Conservation (phyloP, 192 early-diverging fungal genomes). For the Endogone sp. region DNA sequence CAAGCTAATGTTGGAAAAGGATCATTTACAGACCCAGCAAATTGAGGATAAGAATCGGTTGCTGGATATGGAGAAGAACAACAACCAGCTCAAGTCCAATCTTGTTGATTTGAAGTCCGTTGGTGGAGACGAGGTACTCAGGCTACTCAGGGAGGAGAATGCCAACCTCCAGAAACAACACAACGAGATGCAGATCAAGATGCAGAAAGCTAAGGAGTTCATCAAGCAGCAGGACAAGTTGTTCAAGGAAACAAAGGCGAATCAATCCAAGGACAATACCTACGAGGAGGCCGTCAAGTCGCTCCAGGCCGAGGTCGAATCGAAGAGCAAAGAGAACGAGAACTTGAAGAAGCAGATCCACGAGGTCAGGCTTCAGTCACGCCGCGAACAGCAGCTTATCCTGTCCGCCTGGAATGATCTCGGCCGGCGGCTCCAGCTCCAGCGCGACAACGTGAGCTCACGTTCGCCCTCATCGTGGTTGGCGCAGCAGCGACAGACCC, state of each 20-base stretch:
- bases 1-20: conserved; percentile 54
- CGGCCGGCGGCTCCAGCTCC: conserved; percentile 25
- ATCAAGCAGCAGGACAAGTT: conserved; percentile 32
- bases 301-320: conserved; percentile 38
- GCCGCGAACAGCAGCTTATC: conserved; percentile 78
- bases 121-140: conserved; percentile 54
- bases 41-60: conserved; percentile 52
- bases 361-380: conserved; percentile 66
- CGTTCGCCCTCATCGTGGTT: conserved; percentile 67
- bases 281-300: conserved; percentile 58
- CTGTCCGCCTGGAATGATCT: conserved; percentile 78
- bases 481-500: conserved; percentile 61
- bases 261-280: background rate
- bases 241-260: conserved; percentile 26
- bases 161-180: conserved; percentile 30
- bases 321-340: conserved; percentile 41
- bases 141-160: conserved; percentile 41
- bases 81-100: conserved; percentile 25
- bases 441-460: conserved; percentile 34
- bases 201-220: conserved; percentile 28
- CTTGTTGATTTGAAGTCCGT: conserved; percentile 36
- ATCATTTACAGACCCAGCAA: conserved; percentile 38
- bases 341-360: conserved; percentile 58
- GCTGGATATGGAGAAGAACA: conserved; percentile 45
- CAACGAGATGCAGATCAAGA: conserved; percentile 6